Evolutionary conservation across 371 early-diverging fungal genomes (phyloP).

Genomic region (Mucor indicus): DNA sequence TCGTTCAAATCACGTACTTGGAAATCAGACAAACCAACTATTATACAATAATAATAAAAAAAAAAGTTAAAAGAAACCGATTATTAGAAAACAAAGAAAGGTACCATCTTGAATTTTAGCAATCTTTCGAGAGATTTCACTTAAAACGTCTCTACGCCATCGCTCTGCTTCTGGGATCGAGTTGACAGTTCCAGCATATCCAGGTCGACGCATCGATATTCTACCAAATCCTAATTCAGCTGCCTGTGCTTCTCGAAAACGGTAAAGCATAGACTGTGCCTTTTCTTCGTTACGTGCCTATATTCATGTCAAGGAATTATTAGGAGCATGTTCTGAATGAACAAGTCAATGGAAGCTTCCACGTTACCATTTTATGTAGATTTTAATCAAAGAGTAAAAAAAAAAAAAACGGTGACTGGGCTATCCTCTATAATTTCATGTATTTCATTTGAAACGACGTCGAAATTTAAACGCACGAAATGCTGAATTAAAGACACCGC

Average conservation of each 20-base stretch:
- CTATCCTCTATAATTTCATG: too few species aligned
- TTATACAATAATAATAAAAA: not conserved
- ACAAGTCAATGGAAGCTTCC: too few species aligned
- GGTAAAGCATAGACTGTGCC: slow-evolving; percentile 96
- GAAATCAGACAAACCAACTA: slow-evolving; percentile 80
- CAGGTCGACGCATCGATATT: slow-evolving; percentile 71
- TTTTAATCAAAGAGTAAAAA: too few species aligned
- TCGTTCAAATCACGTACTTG: slow-evolving; percentile 95
- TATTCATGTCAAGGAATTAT: too few species aligned
- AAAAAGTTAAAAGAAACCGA: slow-evolving; percentile 1
- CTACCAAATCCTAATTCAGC: slow-evolving; percentile 77
- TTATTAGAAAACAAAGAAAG: not conserved
- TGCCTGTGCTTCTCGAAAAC: slow-evolving; percentile 92
- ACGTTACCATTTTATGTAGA: too few species aligned
- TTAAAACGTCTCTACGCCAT: slow-evolving; percentile 87
- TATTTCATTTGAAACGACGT: too few species aligned
- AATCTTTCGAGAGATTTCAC: slow-evolving; percentile 85
- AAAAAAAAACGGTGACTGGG: too few species aligned
- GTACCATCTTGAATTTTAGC: slow-evolving; percentile 90
- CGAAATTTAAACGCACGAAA: too few species aligned
- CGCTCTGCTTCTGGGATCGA: slow-evolving; percentile 79
- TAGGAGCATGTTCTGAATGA: too few species aligned
- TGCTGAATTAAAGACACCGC: too few species aligned
- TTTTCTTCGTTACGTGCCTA: slow-evolving; percentile 98
- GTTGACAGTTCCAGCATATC: slow-evolving; percentile 65